phyloP scores from a whole-genome alignment of 2,329 filamentous ascomycete genomes.

The Colletotrichum australisinense region DNA sequence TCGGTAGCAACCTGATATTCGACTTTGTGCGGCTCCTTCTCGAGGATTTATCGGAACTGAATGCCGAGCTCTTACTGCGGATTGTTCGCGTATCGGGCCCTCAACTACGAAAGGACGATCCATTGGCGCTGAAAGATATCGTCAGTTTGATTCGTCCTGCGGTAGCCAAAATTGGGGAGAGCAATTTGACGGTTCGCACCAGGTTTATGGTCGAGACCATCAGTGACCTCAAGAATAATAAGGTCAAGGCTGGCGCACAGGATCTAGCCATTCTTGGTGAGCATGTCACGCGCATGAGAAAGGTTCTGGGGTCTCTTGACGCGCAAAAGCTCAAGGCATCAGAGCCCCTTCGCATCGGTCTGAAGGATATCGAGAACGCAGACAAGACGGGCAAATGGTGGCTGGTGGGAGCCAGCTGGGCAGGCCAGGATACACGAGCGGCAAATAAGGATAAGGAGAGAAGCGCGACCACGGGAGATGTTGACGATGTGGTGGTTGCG shows the following conservation, averaged over 20 bases:
- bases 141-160: constrained; percentile 81
- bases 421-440: constrained; percentile 49
- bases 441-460: constrained; percentile 28
- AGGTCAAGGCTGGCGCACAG: constrained; percentile 78
- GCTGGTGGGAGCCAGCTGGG: constrained; percentile 96
- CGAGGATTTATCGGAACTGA: constrained; percentile 80
- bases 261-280: constrained; percentile 81
- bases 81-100: constrained; percentile 86
- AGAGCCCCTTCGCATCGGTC: constrained; percentile 84
- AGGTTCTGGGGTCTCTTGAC: constrained; percentile 84
- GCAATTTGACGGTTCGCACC: constrained; percentile 84
- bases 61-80: constrained; percentile 88
- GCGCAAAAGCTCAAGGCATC: constrained; percentile 73
- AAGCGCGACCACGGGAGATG: constrained; percentile 41
- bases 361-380: constrained; percentile 84
- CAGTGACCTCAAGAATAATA: constrained; percentile 93
- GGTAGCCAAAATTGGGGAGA: constrained; percentile 74
- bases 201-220: constrained; percentile 99
- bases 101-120: constrained; percentile 88
- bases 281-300: constrained; percentile 89
- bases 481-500: constrained; percentile 33
- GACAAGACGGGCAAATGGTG: constrained; percentile 97
- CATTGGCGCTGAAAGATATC: constrained; percentile 88
- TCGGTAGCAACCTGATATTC: constrained; percentile 86
- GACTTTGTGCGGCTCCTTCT: constrained; percentile 89